Percentiles rank a stretch among this genome's conserved stretches.
Conservation (phyloP, 805 yeast species). For the Ogataea zsoltii region DNA sequence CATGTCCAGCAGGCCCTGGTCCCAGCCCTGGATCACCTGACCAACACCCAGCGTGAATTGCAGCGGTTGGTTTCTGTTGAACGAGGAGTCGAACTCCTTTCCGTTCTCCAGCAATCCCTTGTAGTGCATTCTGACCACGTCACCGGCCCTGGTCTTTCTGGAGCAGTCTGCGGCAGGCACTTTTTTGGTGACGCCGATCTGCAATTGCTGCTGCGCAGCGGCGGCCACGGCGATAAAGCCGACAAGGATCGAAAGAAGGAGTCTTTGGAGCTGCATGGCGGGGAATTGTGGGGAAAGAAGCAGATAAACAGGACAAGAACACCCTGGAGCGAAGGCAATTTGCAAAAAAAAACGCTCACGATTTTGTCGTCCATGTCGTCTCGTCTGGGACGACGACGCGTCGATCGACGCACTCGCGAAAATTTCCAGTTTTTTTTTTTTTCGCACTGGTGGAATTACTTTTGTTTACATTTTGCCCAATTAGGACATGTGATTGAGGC, state of each 20-base stretch:
- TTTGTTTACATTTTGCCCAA: constrained; percentile 12
- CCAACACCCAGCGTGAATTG: constrained; percentile 74
- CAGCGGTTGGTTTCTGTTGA: constrained; percentile 64
- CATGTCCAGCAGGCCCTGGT: constrained; percentile 77
- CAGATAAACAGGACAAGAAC: no score
- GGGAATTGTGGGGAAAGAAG: neutral
- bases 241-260: neutral
- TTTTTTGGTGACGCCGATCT: constrained; percentile 46
- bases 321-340: no score
- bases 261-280: neutral
- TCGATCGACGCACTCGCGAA: constrained; percentile 4
- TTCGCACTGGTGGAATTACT: neutral
- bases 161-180: constrained; percentile 55
- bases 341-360: no score
- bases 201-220: constrained; percentile 11
- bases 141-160: constrained; percentile 62
- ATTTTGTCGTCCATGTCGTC: no score
- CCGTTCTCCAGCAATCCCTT: constrained; percentile 71
- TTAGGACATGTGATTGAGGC: constrained; percentile 5
- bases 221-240: neutral
- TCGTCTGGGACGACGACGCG: neutral
- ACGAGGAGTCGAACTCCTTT: constrained; percentile 73
- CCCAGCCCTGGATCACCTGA: constrained; percentile 89
- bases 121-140: constrained; percentile 73
- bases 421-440: neutral